phyloP scores from a whole-genome alignment of 176 grass and related monocot species.

The Tuctoria greenei region DNA sequence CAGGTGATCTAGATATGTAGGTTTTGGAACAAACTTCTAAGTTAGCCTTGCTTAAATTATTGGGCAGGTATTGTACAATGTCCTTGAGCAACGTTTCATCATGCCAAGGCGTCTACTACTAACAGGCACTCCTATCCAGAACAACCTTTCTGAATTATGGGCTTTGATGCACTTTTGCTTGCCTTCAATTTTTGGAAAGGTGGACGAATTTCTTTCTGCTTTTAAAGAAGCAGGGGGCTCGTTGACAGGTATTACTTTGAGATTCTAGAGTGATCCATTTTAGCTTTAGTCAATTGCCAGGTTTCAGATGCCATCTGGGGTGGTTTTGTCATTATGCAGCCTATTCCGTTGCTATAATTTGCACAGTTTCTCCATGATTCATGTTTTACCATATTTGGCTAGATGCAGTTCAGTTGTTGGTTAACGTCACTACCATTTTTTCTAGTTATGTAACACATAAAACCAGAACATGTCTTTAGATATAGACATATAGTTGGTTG shows the following conservation, averaged over 20 bases:
- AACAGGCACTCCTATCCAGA: constrained; percentile 94
- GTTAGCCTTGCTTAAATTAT: constrained; percentile 31
- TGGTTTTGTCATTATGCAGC: not conserved
- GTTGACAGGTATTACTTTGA: constrained; percentile 55
- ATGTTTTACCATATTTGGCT: constrained; percentile 15
- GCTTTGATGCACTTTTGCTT: constrained; percentile 94
- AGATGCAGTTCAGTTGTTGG: not conserved
- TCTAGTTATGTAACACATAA: not conserved
- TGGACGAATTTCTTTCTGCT: constrained; percentile 74
- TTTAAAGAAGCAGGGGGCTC: constrained; percentile 67
- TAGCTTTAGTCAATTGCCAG: not conserved
- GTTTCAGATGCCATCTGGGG: not conserved
- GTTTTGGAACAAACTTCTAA: not conserved
- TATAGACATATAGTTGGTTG: not conserved
- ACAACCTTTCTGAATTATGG: constrained; percentile 91
- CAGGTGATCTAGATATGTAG: not conserved
- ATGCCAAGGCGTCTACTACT: constrained; percentile 83
- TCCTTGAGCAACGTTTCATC: constrained; percentile 76
- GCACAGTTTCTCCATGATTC: constrained; percentile 9
- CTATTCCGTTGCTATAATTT: constrained; percentile 5
- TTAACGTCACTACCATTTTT: constrained; percentile 9
- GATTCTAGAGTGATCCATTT: constrained; percentile 4
- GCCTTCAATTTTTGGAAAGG: constrained; percentile 73
- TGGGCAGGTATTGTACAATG: constrained; percentile 81
- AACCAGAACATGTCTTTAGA: not conserved